These are phyloP conservation scores for Tylopilus intermedius DNA, from an alignment of 768 basidiomycete species.

Conservation along the genomic window DNA sequence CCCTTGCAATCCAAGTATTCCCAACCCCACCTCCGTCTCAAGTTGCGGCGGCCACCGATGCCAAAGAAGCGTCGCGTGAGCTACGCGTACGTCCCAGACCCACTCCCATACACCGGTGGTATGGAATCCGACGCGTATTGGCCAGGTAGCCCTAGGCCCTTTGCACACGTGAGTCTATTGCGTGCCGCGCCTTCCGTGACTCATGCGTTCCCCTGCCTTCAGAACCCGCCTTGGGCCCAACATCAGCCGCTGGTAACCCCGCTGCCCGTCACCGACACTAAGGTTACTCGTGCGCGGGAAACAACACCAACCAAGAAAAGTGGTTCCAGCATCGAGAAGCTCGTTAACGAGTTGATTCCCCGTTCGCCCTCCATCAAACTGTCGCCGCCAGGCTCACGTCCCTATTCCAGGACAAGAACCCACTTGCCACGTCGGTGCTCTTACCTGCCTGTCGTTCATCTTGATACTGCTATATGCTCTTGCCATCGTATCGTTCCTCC, in stretches of 20 bases:
- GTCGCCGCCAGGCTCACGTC: slow-evolving; percentile 30
- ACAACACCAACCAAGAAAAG: background rate
- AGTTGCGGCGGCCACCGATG: slow-evolving; percentile 25
- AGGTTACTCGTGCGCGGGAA: background rate
- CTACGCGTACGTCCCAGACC: slow-evolving; percentile 8
- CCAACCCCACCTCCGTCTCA: slow-evolving; percentile 23
- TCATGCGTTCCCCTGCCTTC: background rate
- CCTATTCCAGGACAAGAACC: slow-evolving; percentile 56
- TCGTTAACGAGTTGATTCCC: slow-evolving; percentile 13
- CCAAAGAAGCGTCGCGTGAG: slow-evolving; percentile 19
- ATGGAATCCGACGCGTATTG: slow-evolving; percentile 5
- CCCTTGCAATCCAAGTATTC: background rate
- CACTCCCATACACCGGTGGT: background rate
- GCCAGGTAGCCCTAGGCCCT: slow-evolving; percentile 15
- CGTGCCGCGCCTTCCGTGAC: background rate
- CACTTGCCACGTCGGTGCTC: slow-evolving; percentile 69
- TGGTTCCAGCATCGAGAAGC: slow-evolving; percentile 10
- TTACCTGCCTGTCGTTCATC: slow-evolving; percentile 85
- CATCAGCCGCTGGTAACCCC: slow-evolving; percentile 15
- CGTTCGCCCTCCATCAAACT: slow-evolving; percentile 18
- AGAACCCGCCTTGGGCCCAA: slow-evolving; percentile 11
- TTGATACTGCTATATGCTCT: slow-evolving; percentile 77
- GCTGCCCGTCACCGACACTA: background rate
- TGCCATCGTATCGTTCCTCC: slow-evolving; percentile 59
- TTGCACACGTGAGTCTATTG: slow-evolving; percentile 11